Evolutionary conservation across 2,329 filamentous ascomycete species (phyloP).

Genomic region (Xylaria sp.): DNA sequence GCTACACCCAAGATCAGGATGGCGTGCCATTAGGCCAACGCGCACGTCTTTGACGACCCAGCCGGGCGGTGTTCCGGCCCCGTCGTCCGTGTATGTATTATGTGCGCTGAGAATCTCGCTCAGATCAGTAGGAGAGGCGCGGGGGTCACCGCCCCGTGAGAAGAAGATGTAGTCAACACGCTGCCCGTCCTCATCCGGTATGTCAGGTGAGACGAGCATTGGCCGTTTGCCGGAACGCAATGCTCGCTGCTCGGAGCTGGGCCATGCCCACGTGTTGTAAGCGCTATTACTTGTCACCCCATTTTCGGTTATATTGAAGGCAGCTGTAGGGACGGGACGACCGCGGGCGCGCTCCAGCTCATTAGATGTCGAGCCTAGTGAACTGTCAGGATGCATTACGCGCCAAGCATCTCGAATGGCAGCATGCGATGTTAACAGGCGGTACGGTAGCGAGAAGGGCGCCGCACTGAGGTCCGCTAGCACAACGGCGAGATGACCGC

Average conservation of each 20-base stretch:
- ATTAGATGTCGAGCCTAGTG: conserved; percentile 78
- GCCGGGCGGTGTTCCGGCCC: conserved; percentile 48
- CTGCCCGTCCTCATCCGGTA: conserved; percentile 79
- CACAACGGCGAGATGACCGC: conserved; percentile 84
- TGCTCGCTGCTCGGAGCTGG: conserved; percentile 73
- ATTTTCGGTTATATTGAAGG: conserved; percentile 81
- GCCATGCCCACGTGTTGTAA: conserved; percentile 95
- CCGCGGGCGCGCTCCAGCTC: conserved; percentile 73
- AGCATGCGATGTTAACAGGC: conserved; percentile 80
- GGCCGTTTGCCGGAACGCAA: conserved; percentile 72
- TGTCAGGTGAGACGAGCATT: conserved; percentile 71
- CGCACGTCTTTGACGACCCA: conserved; percentile 79
- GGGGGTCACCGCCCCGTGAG: conserved; percentile 58
- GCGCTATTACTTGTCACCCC: conserved; percentile 88
- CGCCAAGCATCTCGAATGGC: conserved; percentile 88
- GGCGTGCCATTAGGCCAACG: conserved; percentile 84
- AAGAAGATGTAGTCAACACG: conserved; percentile 96
- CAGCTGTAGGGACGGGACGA: conserved; percentile 76
- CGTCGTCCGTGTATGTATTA: conserved; percentile 36
- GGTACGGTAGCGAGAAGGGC: conserved; percentile 85
- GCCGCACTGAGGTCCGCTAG: conserved; percentile 97
- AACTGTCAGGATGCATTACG: conserved; percentile 83
- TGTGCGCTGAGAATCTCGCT: conserved; percentile 37
- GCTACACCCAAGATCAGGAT: conserved; percentile 83
- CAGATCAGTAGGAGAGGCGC: conserved; percentile 32